Conservation (phyloP, 2,329 filamentous ascomycete species). For the Fusarium coffeatum region DNA sequence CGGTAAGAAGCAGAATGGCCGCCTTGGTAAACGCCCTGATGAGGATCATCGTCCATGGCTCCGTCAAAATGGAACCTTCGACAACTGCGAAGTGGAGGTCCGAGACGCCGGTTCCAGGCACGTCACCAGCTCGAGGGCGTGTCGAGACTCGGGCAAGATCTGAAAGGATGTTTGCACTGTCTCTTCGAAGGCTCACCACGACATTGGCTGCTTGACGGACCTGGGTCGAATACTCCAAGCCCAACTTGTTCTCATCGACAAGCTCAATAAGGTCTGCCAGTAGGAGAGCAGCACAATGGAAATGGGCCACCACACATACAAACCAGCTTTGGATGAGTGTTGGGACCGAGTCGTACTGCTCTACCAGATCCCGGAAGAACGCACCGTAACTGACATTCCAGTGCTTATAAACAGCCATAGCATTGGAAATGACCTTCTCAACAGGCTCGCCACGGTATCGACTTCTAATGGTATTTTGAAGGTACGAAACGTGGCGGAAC, state of each 20-base stretch:
- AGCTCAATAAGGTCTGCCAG: slow-evolving; percentile 65
- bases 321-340: slow-evolving; percentile 70
- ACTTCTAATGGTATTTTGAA: slow-evolving; percentile 64
- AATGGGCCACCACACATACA: slow-evolving; percentile 67
- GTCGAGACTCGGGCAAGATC: slow-evolving; percentile 62
- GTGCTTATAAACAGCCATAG: slow-evolving; percentile 63
- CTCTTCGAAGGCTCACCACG: slow-evolving; percentile 54
- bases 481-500: slow-evolving; percentile 66
- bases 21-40: slow-evolving; percentile 65
- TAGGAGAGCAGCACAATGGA: slow-evolving; percentile 67
- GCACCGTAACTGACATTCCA: slow-evolving; percentile 65
- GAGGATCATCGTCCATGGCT: slow-evolving; percentile 69
- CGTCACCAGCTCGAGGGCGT: slow-evolving; percentile 46
- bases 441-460: slow-evolving; percentile 52
- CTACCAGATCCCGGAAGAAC: slow-evolving; percentile 64
- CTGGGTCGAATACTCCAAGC: slow-evolving; percentile 42
- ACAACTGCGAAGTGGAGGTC: slow-evolving; percentile 66
- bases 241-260: slow-evolving; percentile 57
- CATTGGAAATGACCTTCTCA: slow-evolving; percentile 61
- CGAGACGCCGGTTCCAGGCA: slow-evolving; percentile 41
- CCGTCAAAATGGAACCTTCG: slow-evolving; percentile 67
- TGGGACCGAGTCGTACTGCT: slow-evolving; percentile 62
- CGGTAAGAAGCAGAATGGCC: slow-evolving; percentile 53
- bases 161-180: slow-evolving; percentile 59
- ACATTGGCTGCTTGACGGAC: slow-evolving; percentile 49